Conservation (phyloP, 306 rosid genomes). For the Astragalus membranaceus region DNA sequence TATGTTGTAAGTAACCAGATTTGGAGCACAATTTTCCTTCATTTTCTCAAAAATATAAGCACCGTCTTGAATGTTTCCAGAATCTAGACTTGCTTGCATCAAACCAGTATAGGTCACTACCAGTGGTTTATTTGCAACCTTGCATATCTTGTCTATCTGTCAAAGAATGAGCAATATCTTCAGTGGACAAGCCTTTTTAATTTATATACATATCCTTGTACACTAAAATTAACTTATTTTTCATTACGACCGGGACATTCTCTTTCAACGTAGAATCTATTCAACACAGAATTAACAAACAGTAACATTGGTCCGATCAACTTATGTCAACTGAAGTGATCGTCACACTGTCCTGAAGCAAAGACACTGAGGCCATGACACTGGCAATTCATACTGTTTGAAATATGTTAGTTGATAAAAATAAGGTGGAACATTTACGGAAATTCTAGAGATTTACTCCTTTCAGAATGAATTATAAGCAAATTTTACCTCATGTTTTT, state of each 20-base stretch:
- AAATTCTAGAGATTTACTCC: background rate
- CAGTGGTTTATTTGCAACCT: conserved; percentile 88
- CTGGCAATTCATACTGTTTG: background rate
- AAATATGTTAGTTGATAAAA: background rate
- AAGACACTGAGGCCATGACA: background rate
- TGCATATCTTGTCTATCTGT: conserved; percentile 87
- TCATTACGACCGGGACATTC: background rate
- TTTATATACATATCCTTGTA: background rate
- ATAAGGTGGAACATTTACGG: background rate
- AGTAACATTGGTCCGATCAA: background rate
- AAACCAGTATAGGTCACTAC: conserved; percentile 95
- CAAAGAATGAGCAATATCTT: conserved; percentile 18
- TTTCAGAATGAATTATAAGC: no score
- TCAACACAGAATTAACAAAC: background rate
- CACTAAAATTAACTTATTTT: background rate
- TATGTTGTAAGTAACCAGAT: conserved; percentile 80
- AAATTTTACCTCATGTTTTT: no score
- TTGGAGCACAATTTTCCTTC: conserved; percentile 74
- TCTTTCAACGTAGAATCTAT: background rate
- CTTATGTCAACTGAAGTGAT: conserved; percentile 6
- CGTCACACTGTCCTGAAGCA: background rate
- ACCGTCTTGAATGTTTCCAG: conserved; percentile 57
- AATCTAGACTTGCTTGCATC: conserved; percentile 77
- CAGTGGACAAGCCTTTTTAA: conserved; percentile 19
- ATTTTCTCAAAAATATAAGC: conserved; percentile 65